Base-by-base conservation (phyloP, 441 rosid genomes). In the Populus hybrid region DNA sequence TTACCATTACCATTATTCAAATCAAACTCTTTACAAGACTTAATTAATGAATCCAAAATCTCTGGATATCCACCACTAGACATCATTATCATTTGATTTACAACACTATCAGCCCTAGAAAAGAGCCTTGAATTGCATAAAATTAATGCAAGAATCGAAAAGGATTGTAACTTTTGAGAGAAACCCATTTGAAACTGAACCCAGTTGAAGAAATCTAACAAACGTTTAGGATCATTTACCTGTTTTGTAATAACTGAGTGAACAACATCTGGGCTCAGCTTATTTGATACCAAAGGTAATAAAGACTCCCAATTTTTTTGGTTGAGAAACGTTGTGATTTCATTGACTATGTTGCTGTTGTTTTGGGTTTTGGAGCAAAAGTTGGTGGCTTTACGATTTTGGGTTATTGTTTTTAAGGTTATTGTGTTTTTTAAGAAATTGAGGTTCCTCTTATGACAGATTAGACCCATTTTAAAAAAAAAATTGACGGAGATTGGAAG, bases 171-270 rank as follows among this genome's bases (percentile, higher is more conserved):
- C 53, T 84, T 85, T 69, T 80, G 93, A 72, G 87, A 84, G 32
- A 68, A 68, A 2, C 86, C 81, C 77, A 84, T 69, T 16, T 76
- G 79, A 63, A 85, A 79, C 68, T 79, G 83, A 74, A 86, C 84
- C 97, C 91, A 92, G 40, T 82, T 78, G 82, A 93, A 90, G 90
- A 94, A 93, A 74, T 80, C 75, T 35, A 89, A 73, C 14, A 94
- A 92, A 79, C 78, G 91, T 23, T 30, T 70, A 2, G 95, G 95
- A 75, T 92, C 92, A 72, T 40, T 79, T 46, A 82, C 89, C 73
- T 73, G 81, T 78, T 77, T 86, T 24, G 86, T 77, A 73, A 93
- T 69, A 81, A 93, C 87, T 9, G 91, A 90, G 50, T 84, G 88
- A 77, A 94, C 89, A 10, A 88, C 83, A 32, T 92, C 94, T n/a